A percentile compares a stretch with the other conserved stretches of the same genome.
phyloP scores from a whole-genome alignment of 106 monocot species.

The Dioscorea dumetorum region DNA sequence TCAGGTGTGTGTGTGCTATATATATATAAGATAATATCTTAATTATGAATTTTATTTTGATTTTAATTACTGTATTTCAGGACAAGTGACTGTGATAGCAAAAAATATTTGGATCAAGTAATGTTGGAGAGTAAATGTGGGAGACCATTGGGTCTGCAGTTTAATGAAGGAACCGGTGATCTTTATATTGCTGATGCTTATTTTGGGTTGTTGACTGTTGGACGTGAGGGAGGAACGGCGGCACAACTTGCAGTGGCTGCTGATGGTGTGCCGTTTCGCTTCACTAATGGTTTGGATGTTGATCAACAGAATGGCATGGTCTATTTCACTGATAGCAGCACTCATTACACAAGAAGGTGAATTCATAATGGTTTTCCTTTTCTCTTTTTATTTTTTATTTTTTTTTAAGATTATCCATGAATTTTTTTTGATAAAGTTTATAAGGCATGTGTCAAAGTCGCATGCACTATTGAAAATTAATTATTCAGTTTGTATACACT shows the following conservation, averaged over 20 bases:
- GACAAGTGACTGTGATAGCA: slow-evolving; percentile 5
- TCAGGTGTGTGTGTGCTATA: slow-evolving; percentile 15
- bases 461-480: no score
- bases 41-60: neutral
- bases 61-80: neutral
- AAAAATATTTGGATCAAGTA: neutral
- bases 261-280: slow-evolving; percentile 17
- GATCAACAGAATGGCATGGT: slow-evolving; percentile 43
- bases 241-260: slow-evolving; percentile 15
- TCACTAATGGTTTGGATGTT: slow-evolving; percentile 31
- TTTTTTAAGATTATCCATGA: no score
- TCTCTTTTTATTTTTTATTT: no score
- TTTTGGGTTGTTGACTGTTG: slow-evolving; percentile 29
- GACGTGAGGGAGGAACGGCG: slow-evolving; percentile 28
- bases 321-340: slow-evolving; percentile 59
- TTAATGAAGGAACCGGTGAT: slow-evolving; percentile 26
- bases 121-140: slow-evolving; percentile 32
- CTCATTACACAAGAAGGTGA: slow-evolving; percentile 23
- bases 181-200: slow-evolving; percentile 54
- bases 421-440: no score
- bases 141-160: slow-evolving; percentile 40
- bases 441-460: no score
- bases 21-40: neutral
- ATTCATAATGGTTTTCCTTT: neutral
- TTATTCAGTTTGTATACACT: no score